Percentiles rank a stretch among this genome's conserved stretches.
These are phyloP conservation scores for Beauveria caledonica DNA, from an alignment of 2,329 filamentous ascomycete species.

Conservation along the genomic window DNA sequence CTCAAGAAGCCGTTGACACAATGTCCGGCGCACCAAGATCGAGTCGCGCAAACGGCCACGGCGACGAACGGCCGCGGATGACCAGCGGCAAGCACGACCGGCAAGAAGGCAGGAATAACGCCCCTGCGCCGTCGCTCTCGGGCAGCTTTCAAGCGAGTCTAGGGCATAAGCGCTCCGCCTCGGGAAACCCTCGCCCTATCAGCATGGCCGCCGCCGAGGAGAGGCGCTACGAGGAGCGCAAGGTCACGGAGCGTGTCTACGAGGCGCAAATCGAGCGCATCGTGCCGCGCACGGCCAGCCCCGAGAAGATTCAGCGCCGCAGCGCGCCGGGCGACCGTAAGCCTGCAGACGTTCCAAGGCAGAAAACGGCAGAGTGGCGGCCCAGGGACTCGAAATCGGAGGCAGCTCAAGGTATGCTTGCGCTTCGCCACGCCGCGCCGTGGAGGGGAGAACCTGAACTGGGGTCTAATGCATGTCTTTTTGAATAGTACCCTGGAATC, in stretches of 20 bases:
- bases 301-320: slow-evolving; percentile 43
- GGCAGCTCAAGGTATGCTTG: slow-evolving; percentile 39
- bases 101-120: slow-evolving; percentile 21
- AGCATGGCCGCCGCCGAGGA: slow-evolving; percentile 37
- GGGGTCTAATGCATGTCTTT: slow-evolving; percentile 12
- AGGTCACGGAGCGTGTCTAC: slow-evolving; percentile 45
- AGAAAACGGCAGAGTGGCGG: slow-evolving; percentile 37
- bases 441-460: slow-evolving; percentile 16
- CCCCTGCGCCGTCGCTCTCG: slow-evolving; percentile 24
- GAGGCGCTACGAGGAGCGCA: slow-evolving; percentile 41
- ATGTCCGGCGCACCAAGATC: slow-evolving; percentile 35
- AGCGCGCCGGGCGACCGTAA: slow-evolving; percentile 29
- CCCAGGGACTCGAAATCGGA: slow-evolving; percentile 39
- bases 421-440: not conserved
- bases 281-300: slow-evolving; percentile 50
- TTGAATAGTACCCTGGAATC: slow-evolving; percentile 58
- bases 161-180: slow-evolving; percentile 49
- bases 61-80: slow-evolving; percentile 29
- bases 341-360: slow-evolving; percentile 27
- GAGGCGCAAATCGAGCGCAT: slow-evolving; percentile 57
- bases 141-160: slow-evolving; percentile 29
- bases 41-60: slow-evolving; percentile 34
- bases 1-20: not conserved
- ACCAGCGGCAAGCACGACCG: slow-evolving; percentile 25
- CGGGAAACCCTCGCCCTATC: slow-evolving; percentile 45